These are phyloP conservation scores for Pyronema domesticum DNA, from an alignment of 495 filamentous ascomycete genomes.

Conservation along the genomic window DNA sequence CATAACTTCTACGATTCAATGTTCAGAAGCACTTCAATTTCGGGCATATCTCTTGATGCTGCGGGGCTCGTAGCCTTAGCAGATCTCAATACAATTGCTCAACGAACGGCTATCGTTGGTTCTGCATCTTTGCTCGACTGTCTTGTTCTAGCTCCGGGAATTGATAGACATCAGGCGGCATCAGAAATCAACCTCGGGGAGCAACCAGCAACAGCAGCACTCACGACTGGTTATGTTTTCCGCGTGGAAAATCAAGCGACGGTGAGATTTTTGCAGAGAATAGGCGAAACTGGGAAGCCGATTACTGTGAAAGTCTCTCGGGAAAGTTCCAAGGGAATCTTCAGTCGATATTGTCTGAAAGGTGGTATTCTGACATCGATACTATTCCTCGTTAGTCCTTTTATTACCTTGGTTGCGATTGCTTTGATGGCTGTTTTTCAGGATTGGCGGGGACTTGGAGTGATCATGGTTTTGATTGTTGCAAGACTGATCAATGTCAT, in stretches of 20 bases:
- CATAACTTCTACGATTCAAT: no score
- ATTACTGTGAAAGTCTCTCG: slow-evolving; percentile 31
- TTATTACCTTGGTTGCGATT: slow-evolving; percentile 29
- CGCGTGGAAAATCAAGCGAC: slow-evolving; percentile 38
- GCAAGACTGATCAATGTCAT: slow-evolving; percentile 36
- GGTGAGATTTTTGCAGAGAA: slow-evolving; percentile 32
- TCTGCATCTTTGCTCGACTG: slow-evolving; percentile 34
- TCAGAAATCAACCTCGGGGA: slow-evolving; percentile 26
- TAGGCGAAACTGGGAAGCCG: slow-evolving; percentile 30
- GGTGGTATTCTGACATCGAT: slow-evolving; percentile 29
- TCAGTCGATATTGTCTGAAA: slow-evolving; percentile 4
- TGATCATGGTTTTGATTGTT: slow-evolving; percentile 29
- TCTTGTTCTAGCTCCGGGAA: slow-evolving; percentile 39
- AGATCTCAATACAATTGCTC: slow-evolving; percentile 36
- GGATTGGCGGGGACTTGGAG: slow-evolving; percentile 38
- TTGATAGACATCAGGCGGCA: slow-evolving; percentile 41
- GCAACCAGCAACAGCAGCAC: slow-evolving; percentile 13
- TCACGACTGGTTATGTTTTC: slow-evolving; percentile 30
- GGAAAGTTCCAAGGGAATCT: no score
- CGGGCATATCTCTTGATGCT: slow-evolving; percentile 27
- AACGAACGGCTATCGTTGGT: slow-evolving; percentile 38
- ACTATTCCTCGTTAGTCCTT: slow-evolving; percentile 30
- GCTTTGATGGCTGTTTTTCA: slow-evolving; percentile 28
- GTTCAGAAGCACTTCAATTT: no score
- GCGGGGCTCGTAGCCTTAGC: slow-evolving; percentile 38